Base-by-base conservation (phyloP, 345 rosid species). In the Eucalyptus victrix region DNA sequence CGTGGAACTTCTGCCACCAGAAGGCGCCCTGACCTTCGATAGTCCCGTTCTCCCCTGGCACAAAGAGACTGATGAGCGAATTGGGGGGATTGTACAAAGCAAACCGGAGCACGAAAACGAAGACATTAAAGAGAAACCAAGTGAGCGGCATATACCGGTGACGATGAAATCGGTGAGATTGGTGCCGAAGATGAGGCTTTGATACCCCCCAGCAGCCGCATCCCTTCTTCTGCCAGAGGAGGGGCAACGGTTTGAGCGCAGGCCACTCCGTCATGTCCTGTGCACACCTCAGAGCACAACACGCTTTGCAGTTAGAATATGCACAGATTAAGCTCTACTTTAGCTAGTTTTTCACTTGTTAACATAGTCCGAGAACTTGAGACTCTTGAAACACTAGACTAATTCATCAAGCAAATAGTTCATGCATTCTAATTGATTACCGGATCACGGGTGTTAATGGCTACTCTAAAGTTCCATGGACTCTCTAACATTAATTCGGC, bases 161-260 rank as follows among this genome's bases (percentile, higher is more conserved):
- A 97, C 91, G 72, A 96, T 62, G 9, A 97, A 96, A 88, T 97
- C 97, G 17, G 99, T 94, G 90, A 97, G 97, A 90, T 95, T 96
- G 32, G 97, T 95, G 60, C 99, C 99, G 80, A 93, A 97, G 53
- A 96, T 89, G 76, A 97, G 95, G 91, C 99, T 97, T 50, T 94
- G 91, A 86, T 90, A 97, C 86, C 99, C 94, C 88, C 99, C 99
- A 2, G 91, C 97, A 5, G 97, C 93, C 15, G 98, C 97, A 47
- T 97, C 99, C 90, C 99, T 96, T 54, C 99, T 97, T 92, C 99
- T 81, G 56, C 99, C 99, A 56, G 96, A 97, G 3, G 97, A 97
- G 69, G 69, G 99, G 99, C 87, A 97, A 91, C 51, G 99, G 94
- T 88, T 94, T 94, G 89, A 94, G 56, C 92, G 90, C 92, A 4